phyloP scores from a whole-genome alignment of 305 asterid species.

The Withania somnifera region DNA sequence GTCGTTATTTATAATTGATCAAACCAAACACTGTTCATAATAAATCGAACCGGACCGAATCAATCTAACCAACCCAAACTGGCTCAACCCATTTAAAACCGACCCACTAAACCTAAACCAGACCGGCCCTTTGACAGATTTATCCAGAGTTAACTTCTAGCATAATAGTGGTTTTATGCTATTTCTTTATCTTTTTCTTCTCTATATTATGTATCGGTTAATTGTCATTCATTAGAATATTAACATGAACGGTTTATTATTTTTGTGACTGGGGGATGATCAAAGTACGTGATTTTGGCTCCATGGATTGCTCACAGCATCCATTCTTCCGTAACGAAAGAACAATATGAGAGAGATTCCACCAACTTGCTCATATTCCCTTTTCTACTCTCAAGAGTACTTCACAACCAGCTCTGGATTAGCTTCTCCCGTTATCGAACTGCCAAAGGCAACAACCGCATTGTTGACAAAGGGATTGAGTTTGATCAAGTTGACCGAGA shows the following conservation, averaged over 20 bases:
- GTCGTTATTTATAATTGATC: too few species aligned
- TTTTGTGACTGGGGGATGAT: not conserved
- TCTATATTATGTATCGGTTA: not conserved
- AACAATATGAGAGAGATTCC: conserved; percentile 20
- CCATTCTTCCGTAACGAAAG: conserved; percentile 13
- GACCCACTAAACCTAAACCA: too few species aligned
- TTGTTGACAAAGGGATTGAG: conserved; percentile 38
- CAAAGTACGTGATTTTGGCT: conserved; percentile 34
- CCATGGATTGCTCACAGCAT: conserved; percentile 42
- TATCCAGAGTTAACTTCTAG: not conserved
- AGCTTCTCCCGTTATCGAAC: conserved; percentile 43
- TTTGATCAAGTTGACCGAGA: conserved; percentile 62
- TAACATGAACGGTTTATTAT: not conserved
- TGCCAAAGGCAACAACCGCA: conserved; percentile 43
- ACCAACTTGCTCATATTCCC: conserved; percentile 29
- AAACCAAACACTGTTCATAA: too few species aligned
- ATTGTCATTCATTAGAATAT: not conserved
- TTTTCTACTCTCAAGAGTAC: conserved; percentile 30
- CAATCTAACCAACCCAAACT: too few species aligned
- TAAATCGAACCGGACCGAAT: too few species aligned
- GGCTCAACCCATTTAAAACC: too few species aligned
- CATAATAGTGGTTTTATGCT: not conserved
- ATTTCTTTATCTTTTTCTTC: not conserved
- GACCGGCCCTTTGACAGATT: too few species aligned
- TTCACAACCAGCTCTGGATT: conserved; percentile 54